Conservation (phyloP, 2,329 filamentous ascomycete species). For the Ramularia endophylla region DNA sequence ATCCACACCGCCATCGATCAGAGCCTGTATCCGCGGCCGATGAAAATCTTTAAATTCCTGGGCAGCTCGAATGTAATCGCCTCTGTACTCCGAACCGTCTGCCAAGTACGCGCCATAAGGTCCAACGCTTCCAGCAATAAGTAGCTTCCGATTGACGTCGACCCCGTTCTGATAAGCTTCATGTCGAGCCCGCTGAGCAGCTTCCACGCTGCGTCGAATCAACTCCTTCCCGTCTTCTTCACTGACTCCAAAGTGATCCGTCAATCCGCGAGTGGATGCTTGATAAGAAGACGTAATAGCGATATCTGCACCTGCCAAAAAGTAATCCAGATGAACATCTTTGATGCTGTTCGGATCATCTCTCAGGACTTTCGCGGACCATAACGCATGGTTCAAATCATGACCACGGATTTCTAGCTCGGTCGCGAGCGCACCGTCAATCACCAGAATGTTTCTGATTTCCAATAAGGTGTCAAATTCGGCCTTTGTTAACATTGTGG, state of each 20-base stretch:
- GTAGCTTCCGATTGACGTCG: constrained; percentile 16
- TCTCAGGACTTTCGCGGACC: constrained; percentile 40
- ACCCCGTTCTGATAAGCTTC: constrained; percentile 22
- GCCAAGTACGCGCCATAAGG: constrained; percentile 45
- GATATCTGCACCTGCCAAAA: constrained; percentile 39
- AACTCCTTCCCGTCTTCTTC: constrained; percentile 32
- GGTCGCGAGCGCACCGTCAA: constrained; percentile 45
- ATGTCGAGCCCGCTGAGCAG: constrained; percentile 36
- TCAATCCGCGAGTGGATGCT: constrained; percentile 38
- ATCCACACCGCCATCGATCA: constrained; percentile 39
- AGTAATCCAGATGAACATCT: constrained; percentile 42
- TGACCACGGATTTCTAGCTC: constrained; percentile 41
- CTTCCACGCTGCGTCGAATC: constrained; percentile 36
- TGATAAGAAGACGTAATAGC: constrained; percentile 46
- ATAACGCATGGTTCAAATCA: constrained; percentile 39
- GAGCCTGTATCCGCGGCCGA: constrained; percentile 36
- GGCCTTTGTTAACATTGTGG: constrained; percentile 22
- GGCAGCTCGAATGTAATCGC: constrained; percentile 32
- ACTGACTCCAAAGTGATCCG: constrained; percentile 32
- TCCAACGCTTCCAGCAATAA: constrained; percentile 43
- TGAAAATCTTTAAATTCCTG: constrained; percentile 39
- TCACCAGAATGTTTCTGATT: constrained; percentile 29
- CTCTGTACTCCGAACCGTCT: constrained; percentile 43
- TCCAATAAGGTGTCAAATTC: constrained; percentile 21
- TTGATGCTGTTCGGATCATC: constrained; percentile 38